A percentile compares a stretch with the other conserved stretches of the same genome.
These are phyloP conservation scores for Priceomyces medius DNA, from an alignment of 805 yeast genomes.

Conservation along the genomic window DNA sequence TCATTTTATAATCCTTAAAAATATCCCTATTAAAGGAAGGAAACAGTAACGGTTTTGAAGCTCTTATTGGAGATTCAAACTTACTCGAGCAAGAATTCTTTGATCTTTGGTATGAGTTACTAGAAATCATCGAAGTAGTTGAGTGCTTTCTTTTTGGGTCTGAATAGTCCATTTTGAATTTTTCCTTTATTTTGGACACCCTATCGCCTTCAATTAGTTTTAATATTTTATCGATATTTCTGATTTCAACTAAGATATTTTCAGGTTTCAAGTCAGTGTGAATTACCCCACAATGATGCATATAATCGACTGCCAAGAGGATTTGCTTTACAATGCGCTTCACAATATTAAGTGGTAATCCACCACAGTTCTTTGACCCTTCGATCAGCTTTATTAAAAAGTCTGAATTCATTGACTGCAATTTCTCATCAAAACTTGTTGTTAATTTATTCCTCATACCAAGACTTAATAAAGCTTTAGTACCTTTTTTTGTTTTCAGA, in stretches of 20 bases:
- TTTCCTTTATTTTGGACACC: slow-evolving; percentile 12
- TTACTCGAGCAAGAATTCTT: slow-evolving; percentile 11
- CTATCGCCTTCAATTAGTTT: slow-evolving; percentile 36
- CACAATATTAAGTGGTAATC: slow-evolving; percentile 53
- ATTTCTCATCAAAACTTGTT: slow-evolving; percentile 7
- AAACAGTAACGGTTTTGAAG: slow-evolving; percentile 50
- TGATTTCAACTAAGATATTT: slow-evolving; percentile 33
- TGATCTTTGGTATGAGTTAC: slow-evolving; percentile 11
- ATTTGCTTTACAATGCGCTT: slow-evolving; percentile 58
- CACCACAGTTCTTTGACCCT: slow-evolving; percentile 45
- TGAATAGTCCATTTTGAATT: slow-evolving; percentile 1
- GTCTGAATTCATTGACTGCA: slow-evolving; percentile 15
- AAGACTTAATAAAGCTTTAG: slow-evolving; percentile 22
- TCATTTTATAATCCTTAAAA: slow-evolving; percentile 1
- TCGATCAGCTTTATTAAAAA: slow-evolving; percentile 32
- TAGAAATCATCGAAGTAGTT: slow-evolving; percentile 9
- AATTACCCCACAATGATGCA: slow-evolving; percentile 45
- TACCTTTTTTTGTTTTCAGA: slow-evolving; percentile 15
- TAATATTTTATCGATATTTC: slow-evolving; percentile 53
- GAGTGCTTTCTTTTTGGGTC: slow-evolving; percentile 11
- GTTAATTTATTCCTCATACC: slow-evolving; percentile 13
- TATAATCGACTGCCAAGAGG: slow-evolving; percentile 53
- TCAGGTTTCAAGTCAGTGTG: slow-evolving; percentile 48
- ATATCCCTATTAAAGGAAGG: slow-evolving; percentile 31
- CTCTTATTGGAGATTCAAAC: slow-evolving; percentile 33